Base-by-base conservation (phyloP, 2,329 filamentous ascomycete species). In the Cercospora sp. region DNA sequence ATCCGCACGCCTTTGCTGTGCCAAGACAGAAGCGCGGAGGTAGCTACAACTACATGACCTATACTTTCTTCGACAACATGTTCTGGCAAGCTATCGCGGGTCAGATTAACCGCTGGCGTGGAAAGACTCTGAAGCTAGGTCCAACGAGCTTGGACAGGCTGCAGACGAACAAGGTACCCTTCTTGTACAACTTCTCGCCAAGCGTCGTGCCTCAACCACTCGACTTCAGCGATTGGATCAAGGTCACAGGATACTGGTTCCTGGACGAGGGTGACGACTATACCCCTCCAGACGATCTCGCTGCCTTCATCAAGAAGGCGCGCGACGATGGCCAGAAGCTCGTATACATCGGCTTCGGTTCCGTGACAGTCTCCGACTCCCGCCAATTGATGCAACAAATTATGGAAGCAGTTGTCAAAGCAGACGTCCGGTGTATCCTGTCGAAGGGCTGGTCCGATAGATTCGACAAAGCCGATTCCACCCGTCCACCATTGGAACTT, bases 161-260 rank as follows among this genome's bases (percentile, higher is more conserved):
- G 87, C 93, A 97, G 80, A 90, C 92, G 2, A 97, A 97, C 82
- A 96, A 96, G 78, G 93, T 97, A n/a, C 95, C 95, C 0, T 99
- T 99, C 80, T 81, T 99, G 57, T 99, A 99, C 83, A 98, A 97
- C 80, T 98, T 97, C 79, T 96, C 92, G 65, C 93, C 94, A 0
- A 91, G 89, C 10, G 95, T 99, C 12, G 95, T 99, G n/a, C 89
- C 92, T 2, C 94, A 94, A 30, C 95, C 95, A 16, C 84, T 97
- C 1, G 95, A 99, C 81, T 99, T 94, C 81, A 94, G 92, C 51
- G 95, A 98, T 79, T 99, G 95, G 95, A 95, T 99, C 78, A 89
- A 93, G 53, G 92, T 98, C 7, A 98, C 95, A 0, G 95, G 95
- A 0, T 98, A 99, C 81, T 99, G 95, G 95, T 98, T 99, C 80